A percentile compares a stretch with the other conserved stretches of the same genome.
Evolutionary conservation across 2,329 filamentous ascomycete species (phyloP).

Genomic region (Aspergillus novofumigatus): DNA sequence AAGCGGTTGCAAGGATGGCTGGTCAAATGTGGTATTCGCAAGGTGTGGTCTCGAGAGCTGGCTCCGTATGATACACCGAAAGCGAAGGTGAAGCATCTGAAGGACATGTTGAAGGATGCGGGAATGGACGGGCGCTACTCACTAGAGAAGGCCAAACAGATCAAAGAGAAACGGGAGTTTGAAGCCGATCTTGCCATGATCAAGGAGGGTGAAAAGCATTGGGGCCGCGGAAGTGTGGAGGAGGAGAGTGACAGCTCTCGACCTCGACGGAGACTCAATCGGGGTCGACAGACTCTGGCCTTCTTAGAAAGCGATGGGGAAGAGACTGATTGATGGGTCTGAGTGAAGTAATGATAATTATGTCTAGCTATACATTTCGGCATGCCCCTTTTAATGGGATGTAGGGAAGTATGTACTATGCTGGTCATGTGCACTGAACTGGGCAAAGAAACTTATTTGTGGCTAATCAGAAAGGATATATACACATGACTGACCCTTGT

Average conservation of each 20-base stretch:
- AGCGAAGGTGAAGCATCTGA: slow-evolving; percentile 79
- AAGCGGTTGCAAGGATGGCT: slow-evolving; percentile 85
- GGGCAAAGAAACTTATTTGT: no score
- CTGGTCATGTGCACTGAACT: no score
- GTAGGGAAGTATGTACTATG: no score
- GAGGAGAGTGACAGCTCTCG: slow-evolving; percentile 39
- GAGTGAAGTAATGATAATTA: not conserved
- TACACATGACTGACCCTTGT: no score
- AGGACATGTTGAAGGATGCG: slow-evolving; percentile 69
- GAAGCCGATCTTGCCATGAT: slow-evolving; percentile 79
- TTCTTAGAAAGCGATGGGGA: slow-evolving; percentile 70
- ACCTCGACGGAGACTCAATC: slow-evolving; percentile 39
- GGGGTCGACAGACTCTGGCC: slow-evolving; percentile 43
- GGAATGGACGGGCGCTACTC: slow-evolving; percentile 91
- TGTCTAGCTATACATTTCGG: not conserved
- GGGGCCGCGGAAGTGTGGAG: slow-evolving; percentile 58
- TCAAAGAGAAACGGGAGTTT: slow-evolving; percentile 83
- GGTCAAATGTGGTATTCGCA: slow-evolving; percentile 84
- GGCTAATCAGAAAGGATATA: no score
- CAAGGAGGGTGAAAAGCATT: slow-evolving; percentile 72
- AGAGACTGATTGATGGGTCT: slow-evolving; percentile 45
- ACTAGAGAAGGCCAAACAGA: slow-evolving; percentile 74
- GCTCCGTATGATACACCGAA: slow-evolving; percentile 68
- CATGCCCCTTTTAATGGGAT: not conserved
- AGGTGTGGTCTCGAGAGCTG: slow-evolving; percentile 84